Evolutionary conservation across 2,329 filamentous ascomycete genomes (phyloP).

Genomic region (Penicillium sp.): DNA sequence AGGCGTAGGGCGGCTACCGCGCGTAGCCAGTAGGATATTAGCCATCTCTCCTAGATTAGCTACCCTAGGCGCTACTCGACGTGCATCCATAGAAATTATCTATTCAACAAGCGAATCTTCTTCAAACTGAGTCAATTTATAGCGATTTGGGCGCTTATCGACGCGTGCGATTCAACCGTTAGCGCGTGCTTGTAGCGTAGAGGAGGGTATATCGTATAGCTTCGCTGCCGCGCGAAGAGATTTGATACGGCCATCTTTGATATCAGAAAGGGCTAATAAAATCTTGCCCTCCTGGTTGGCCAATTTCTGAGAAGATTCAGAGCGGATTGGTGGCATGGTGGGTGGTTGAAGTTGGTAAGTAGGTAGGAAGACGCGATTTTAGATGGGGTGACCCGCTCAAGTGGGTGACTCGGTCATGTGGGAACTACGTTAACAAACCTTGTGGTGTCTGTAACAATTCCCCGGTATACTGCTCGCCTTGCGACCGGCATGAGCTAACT

Average conservation of each 20-base stretch:
- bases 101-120: conserved; percentile 1
- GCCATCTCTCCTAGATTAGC: conserved; percentile 5
- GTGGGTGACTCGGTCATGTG: not conserved
- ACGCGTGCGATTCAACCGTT: not conserved
- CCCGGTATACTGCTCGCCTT: too few relatives aligned
- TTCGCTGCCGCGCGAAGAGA: conserved; percentile 1
- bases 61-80: not conserved
- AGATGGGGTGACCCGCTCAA: not conserved
- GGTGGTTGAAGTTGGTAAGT: not conserved
- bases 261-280: too few relatives aligned
- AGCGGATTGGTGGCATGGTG: not conserved
- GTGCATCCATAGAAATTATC: conserved; percentile 3
- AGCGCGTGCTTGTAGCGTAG: not conserved
- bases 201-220: not conserved
- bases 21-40: conserved; percentile 5
- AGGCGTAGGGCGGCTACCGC: not conserved
- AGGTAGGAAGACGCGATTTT: not conserved
- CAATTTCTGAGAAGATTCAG: not conserved
- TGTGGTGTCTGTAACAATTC: too few relatives aligned
- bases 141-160: not conserved
- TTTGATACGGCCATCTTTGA: not conserved
- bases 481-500: too few relatives aligned
- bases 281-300: conserved; percentile 6
- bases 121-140: too few relatives aligned
- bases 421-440: not conserved